Evolutionary conservation across 192 early-diverging fungal species (phyloP), one percentile per base, ranked within the genome.

Genomic region (Podila horticola): DNA sequence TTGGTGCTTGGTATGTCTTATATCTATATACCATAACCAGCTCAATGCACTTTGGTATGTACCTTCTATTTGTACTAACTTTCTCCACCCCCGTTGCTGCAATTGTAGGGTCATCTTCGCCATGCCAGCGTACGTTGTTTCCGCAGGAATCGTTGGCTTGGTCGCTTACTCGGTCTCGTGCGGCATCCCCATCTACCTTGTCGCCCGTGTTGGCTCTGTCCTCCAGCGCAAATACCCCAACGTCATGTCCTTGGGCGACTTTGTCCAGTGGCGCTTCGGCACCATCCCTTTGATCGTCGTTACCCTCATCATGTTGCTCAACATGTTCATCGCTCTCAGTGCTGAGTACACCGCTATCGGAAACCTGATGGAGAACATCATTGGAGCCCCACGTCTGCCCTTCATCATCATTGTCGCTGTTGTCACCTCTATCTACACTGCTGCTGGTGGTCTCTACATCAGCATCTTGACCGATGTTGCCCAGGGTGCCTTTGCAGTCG

Each of bases 271-370:
- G 71, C 85, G 92, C 28, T 93, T 84, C 57, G 91, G 91, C 34
- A 85, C 85, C 48, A 82, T 86, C 10, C 76, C 86, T 49, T 85
- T 90, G 70, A 66, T 88, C 64, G 85, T 87, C 52, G 81, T 86
- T 50, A 57, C 91, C 2, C 74, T 88, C 36, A 84, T 85, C 74
- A 87, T 90, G 26, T 61, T 92, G 38, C 86, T 89, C 64, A 69
- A 72, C 52, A 88, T 91, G 74, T 85, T 84, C 19, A 83, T 93
- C 74, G 90, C 85, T 72, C 81, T 91, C 64, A 83, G 85, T 61
- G 88, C 88, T 45, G 91, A 93, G 83, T 85, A 91, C 55, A 90
- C 90, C 17, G 86, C 90, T 5, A 87, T 93, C 30, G 84, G 84
- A 62, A 83, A 88, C 58, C 81, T 91, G 31, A 74, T 91, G 30